Conservation (phyloP, 75 land plant species). For the Pinus taeda region DNA sequence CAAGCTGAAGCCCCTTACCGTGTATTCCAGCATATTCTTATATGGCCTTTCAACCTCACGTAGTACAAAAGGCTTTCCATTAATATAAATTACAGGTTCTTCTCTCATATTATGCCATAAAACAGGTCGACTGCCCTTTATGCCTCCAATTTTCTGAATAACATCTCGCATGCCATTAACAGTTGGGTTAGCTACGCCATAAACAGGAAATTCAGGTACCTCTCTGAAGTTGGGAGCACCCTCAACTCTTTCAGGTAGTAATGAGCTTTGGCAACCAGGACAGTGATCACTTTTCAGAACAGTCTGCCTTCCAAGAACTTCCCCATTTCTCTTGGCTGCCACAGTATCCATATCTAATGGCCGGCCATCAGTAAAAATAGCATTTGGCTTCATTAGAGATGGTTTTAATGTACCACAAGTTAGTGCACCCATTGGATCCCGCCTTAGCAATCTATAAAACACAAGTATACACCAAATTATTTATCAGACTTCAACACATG, state of each 20-base stretch:
- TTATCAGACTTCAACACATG: slow-evolving; percentile 1
- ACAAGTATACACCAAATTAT: slow-evolving; percentile 4
- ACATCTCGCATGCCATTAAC: slow-evolving; percentile 92
- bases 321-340: slow-evolving; percentile 84
- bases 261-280: slow-evolving; percentile 86
- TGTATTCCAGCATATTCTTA: slow-evolving; percentile 94
- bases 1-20: slow-evolving; percentile 39
- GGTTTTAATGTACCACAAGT: slow-evolving; percentile 60
- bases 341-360: slow-evolving; percentile 77
- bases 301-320: slow-evolving; percentile 87
- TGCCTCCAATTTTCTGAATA: slow-evolving; percentile 62
- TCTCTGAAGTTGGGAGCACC: slow-evolving; percentile 98
- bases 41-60: slow-evolving; percentile 96
- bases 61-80: slow-evolving; percentile 96
- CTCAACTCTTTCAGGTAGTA: slow-evolving; percentile 82
- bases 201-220: slow-evolving; percentile 90
- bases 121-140: slow-evolving; percentile 59
- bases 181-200: slow-evolving; percentile 98
- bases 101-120: slow-evolving; percentile 99
- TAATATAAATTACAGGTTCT: slow-evolving; percentile 96
- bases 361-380: slow-evolving; percentile 62
- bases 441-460: slow-evolving; percentile 71
- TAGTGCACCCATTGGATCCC: slow-evolving; percentile 98
- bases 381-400: slow-evolving; percentile 43
- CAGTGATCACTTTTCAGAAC: slow-evolving; percentile 97